These are phyloP conservation scores for Bipolaris zeicola DNA, from an alignment of 2,329 filamentous ascomycete species.

Conservation along the genomic window DNA sequence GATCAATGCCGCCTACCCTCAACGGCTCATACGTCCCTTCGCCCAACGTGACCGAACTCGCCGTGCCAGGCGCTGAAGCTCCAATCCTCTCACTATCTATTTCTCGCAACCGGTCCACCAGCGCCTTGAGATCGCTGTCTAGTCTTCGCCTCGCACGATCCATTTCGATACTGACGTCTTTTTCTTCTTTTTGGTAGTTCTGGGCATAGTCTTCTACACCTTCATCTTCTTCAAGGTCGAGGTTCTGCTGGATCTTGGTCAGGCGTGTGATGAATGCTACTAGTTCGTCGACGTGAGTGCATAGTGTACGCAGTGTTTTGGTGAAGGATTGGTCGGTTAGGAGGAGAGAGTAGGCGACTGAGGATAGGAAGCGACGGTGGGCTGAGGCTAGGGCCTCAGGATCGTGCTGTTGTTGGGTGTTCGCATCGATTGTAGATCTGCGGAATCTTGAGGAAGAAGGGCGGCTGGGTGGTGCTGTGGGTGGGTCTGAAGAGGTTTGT, in stretches of 20 bases:
- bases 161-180: constrained; percentile 68
- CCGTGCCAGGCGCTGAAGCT: constrained; percentile 23
- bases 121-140: constrained; percentile 68
- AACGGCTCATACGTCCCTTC: constrained; percentile 69
- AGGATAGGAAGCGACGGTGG: constrained; percentile 75
- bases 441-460: constrained; percentile 10
- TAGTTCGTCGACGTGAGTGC: constrained; percentile 79
- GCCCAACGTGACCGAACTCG: constrained; percentile 19
- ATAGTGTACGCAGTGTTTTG: constrained; percentile 66
- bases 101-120: constrained; percentile 61
- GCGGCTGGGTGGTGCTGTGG: constrained; percentile 10
- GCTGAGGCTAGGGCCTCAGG: constrained; percentile 83
- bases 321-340: constrained; percentile 69
- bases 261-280: constrained; percentile 77
- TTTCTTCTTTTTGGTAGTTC: constrained; percentile 70
- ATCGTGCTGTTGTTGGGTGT: constrained; percentile 63
- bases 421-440: constrained; percentile 5
- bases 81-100: constrained; percentile 62
- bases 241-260: constrained; percentile 74
- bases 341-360: constrained; percentile 60
- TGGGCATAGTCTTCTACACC: constrained; percentile 68
- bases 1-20: constrained; percentile 79
- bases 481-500: constrained; percentile 6
- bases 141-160: constrained; percentile 67
- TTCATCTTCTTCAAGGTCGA: constrained; percentile 81